phyloP scores from a whole-genome alignment of 1,284 basidiomycete species.

The Rhizoctonia solani region DNA sequence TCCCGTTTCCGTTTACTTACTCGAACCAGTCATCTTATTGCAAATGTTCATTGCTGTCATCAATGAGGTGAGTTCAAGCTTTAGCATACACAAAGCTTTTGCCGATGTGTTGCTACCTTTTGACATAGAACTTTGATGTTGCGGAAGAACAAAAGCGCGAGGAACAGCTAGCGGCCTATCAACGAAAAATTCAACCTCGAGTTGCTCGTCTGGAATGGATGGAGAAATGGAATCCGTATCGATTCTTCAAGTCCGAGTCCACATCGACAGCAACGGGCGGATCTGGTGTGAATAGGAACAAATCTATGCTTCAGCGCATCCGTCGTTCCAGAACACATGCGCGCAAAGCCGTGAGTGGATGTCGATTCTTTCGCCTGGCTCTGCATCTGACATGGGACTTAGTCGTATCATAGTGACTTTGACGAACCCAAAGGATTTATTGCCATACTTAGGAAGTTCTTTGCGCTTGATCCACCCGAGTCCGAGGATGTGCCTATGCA shows the following conservation, averaged over 20 bases:
- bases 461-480: slow-evolving; percentile 49
- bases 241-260: slow-evolving; percentile 75
- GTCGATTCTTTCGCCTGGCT: background rate
- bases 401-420: slow-evolving; percentile 33
- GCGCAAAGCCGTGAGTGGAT: slow-evolving; percentile 21
- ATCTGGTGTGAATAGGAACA: slow-evolving; percentile 1
- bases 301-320: slow-evolving; percentile 27
- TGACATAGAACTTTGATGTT: slow-evolving; percentile 88
- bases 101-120: too few relatives aligned
- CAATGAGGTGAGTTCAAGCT: slow-evolving; percentile 63
- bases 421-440: slow-evolving; percentile 34
- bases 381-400: background rate
- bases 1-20: too few relatives aligned
- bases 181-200: slow-evolving; percentile 50
- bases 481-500: slow-evolving; percentile 43
- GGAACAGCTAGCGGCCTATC: slow-evolving; percentile 70
- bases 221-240: slow-evolving; percentile 84
- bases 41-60: slow-evolving; percentile 99
- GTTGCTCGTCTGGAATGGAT: slow-evolving; percentile 65
- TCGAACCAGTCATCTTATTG: slow-evolving; percentile 77
- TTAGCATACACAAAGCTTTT: background rate
- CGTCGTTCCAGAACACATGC: slow-evolving; percentile 30
- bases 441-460: slow-evolving; percentile 42
- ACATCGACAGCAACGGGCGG: slow-evolving; percentile 64
- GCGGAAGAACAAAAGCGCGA: slow-evolving; percentile 90